Percentiles rank a stretch among this genome's conserved stretches.
phyloP scores from a whole-genome alignment of 2,329 filamentous ascomycete species.

The Talaromyces sp. region DNA sequence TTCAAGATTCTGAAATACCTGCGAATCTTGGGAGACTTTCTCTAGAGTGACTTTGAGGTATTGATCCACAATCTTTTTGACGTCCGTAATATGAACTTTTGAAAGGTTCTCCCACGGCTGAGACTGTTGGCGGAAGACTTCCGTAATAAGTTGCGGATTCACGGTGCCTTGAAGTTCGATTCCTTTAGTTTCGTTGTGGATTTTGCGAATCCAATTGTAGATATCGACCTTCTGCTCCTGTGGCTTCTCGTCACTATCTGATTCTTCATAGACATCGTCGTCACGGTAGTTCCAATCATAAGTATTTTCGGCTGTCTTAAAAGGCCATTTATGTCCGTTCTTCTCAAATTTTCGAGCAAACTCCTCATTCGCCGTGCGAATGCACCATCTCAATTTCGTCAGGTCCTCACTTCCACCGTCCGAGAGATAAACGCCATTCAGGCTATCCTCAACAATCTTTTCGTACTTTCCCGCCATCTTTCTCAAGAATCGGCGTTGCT shows the following conservation, averaged over 20 bases:
- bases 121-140: constrained; percentile 20
- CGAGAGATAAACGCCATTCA: constrained; percentile 17
- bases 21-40: constrained; percentile 15
- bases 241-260: not conserved
- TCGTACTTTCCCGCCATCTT: constrained; percentile 16
- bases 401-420: constrained; percentile 13
- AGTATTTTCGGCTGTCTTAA: constrained; percentile 8
- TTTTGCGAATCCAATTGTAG: constrained; percentile 18
- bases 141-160: constrained; percentile 19
- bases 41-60: not conserved
- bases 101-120: constrained; percentile 13
- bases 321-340: not conserved
- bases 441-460: constrained; percentile 14
- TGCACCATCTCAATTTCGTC: not conserved
- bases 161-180: constrained; percentile 20
- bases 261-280: no score
- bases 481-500: constrained; percentile 20
- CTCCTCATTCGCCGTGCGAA: not conserved
- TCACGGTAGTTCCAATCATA: no score
- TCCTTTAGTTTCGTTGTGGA: constrained; percentile 19
- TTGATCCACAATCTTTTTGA: not conserved
- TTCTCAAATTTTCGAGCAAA: not conserved
- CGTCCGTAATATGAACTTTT: not conserved
- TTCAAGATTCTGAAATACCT: constrained; percentile 34
- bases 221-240: constrained; percentile 10